phyloP scores from a whole-genome alignment of 345 rosid genomes.

The Eucalyptus caleyi region DNA sequence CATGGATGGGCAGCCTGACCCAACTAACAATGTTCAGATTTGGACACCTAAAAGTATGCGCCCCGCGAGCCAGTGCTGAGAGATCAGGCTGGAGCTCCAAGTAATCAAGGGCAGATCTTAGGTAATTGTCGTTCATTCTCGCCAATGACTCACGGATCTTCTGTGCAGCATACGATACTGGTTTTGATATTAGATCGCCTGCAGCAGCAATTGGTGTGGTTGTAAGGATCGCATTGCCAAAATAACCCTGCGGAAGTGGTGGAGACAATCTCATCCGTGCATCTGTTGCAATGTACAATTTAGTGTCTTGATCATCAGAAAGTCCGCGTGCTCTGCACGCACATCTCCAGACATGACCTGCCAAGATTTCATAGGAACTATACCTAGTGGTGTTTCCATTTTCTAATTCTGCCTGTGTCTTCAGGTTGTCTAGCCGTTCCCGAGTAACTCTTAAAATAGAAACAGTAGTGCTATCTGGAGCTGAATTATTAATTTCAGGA shows the following conservation, averaged over 20 bases:
- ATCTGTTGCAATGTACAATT: conserved; percentile 68
- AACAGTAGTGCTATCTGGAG: conserved; percentile 29
- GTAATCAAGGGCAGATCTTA: conserved; percentile 88
- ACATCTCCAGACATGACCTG: conserved; percentile 84
- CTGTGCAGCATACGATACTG: conserved; percentile 66
- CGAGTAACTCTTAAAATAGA: conserved; percentile 53
- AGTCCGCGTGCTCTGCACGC: conserved; percentile 68
- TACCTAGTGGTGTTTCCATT: conserved; percentile 49
- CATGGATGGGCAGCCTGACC: conserved; percentile 78
- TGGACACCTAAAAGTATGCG: conserved; percentile 77
- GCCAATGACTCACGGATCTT: conserved; percentile 55
- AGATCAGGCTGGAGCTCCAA: conserved; percentile 80
- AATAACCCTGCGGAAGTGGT: conserved; percentile 77
- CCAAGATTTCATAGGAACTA: conserved; percentile 73
- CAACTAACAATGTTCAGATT: conserved; percentile 77
- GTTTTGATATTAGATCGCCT: conserved; percentile 59
- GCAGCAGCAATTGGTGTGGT: conserved; percentile 61
- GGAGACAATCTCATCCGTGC: conserved; percentile 69
- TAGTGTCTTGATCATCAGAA: conserved; percentile 47
- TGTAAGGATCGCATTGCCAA: conserved; percentile 77
- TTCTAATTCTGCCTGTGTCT: conserved; percentile 46
- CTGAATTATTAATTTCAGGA: not conserved
- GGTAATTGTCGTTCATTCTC: conserved; percentile 57
- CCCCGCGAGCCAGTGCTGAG: conserved; percentile 62
- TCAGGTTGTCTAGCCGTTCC: conserved; percentile 48